These are phyloP conservation scores for Teratosphaeria viscida DNA, from an alignment of 2,329 filamentous ascomycete genomes.

Conservation along the genomic window DNA sequence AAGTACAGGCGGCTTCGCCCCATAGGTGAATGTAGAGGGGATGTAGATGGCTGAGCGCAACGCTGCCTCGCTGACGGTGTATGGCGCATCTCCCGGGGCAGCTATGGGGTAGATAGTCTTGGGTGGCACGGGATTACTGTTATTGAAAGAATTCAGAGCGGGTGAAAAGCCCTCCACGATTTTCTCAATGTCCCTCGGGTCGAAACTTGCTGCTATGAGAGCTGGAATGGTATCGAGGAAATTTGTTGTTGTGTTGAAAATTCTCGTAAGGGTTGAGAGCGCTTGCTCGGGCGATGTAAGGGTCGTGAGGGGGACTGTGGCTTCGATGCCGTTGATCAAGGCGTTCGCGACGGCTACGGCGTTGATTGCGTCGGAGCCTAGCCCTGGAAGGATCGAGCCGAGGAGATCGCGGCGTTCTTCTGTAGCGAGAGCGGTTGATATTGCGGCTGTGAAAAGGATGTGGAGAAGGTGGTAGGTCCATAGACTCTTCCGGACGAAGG, in stretches of 20 bases:
- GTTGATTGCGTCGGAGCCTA: not conserved
- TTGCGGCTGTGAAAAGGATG: not conserved
- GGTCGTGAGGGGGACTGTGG: not conserved
- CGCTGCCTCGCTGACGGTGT: not conserved
- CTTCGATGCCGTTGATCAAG: not conserved
- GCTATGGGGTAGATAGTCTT: not conserved
- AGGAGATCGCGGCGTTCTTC: not conserved
- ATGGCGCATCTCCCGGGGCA: not conserved
- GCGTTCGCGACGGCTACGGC: not conserved
- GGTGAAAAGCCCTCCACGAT: not conserved
- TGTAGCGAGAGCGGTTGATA: not conserved
- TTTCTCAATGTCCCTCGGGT: not conserved
- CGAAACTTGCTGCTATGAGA: not conserved
- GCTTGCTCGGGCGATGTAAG: not conserved
- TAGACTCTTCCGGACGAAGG: not conserved
- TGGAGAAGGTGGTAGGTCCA: not conserved
- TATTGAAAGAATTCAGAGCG: not conserved
- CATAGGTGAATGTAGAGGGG: slow-evolving; percentile 36
- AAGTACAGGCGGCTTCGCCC: not conserved
- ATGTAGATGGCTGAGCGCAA: slow-evolving; percentile 36
- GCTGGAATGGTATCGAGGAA: not conserved
- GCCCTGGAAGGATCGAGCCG: not conserved
- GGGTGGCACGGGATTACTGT: not conserved
- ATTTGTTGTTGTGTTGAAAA: not conserved
- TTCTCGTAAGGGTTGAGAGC: not conserved